Evolutionary conservation across 2,329 filamentous ascomycete genomes (phyloP), one percentile per base, ranked within the genome.

Genomic region (Clonostachys chloroleuca): DNA sequence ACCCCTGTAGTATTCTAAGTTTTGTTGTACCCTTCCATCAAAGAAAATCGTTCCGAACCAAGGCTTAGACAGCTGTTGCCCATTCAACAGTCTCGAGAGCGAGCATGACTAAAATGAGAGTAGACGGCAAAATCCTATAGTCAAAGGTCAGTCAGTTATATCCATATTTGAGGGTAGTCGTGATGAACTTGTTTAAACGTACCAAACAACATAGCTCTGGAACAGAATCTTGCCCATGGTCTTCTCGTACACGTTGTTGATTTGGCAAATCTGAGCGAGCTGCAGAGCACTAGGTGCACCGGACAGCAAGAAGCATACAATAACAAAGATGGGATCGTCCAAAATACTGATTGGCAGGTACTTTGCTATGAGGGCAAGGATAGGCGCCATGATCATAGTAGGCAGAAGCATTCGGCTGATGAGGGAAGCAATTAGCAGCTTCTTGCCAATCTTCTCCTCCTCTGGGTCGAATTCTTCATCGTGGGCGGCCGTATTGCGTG

Each of bases 311-410:
- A 97, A 99, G 70, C 92, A 96, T 35, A 99, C 94, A 56, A 99
- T 89, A 56, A 99, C 85, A 66, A 99, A 99, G 59, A 99, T 99
- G 10, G 94, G 94, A 62, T 99, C 94, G 63, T 95, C 94, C 34
- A 99, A 75, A 57, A 99, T 97, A 73, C 89, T 95, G 60, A 99
- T 80, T 4, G 90, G 90, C 24, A 96, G 81, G 60, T 86, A 96
- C 64, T 96, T 97, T 49, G 94, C 94, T 42, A 87, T 79, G 14
- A 97, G 53, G 0, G 92, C 92, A 35, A 99, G 72, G 42, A 97
- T 73, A 3, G 94, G 94, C 1, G 91, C 89, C 89, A 97, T 97
- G 64, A 96, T 80, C 39, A 95, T 60, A 1, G 89, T 96, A 1
- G 94, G 94, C 5, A 99, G 75, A 7, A 97, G 65, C 94, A 99